Percentiles rank a stretch among this genome's conserved stretches.
phyloP scores from a whole-genome alignment of 345 rosid genomes.

The Aurinia saxatilis region DNA sequence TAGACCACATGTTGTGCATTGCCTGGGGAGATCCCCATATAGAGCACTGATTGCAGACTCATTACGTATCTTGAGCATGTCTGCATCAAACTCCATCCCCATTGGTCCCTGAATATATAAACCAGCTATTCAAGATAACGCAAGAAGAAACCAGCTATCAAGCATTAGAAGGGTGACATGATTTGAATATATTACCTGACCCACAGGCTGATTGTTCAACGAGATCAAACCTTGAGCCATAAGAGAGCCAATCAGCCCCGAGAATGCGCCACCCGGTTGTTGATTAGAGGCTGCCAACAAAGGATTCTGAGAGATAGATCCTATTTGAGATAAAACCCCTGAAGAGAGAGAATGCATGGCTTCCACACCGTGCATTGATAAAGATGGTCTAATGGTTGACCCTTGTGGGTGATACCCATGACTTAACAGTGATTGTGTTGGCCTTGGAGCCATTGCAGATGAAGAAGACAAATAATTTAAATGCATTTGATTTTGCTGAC shows the following conservation, averaged over 20 bases:
- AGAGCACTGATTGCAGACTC: conserved; percentile 72
- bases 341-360: conserved; percentile 54
- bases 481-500: conserved; percentile 47
- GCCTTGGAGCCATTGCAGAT: conserved; percentile 36
- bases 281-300: conserved; percentile 40
- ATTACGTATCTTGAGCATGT: conserved; percentile 74
- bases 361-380: conserved; percentile 43
- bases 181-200: conserved; percentile 54
- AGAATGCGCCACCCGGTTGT: conserved; percentile 48
- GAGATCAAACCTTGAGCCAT: conserved; percentile 93
- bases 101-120: conserved; percentile 52
- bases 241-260: conserved; percentile 79
- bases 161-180: background rate
- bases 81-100: conserved; percentile 74
- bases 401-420: conserved; percentile 48
- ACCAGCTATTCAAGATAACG: conserved; percentile 26
- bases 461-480: conserved; percentile 38
- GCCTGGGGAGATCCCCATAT: conserved; percentile 88
- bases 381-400: conserved; percentile 36
- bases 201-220: conserved; percentile 46
- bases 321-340: conserved; percentile 45
- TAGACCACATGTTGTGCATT: conserved; percentile 94
- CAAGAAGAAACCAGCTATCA: background rate
- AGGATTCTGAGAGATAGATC: conserved; percentile 40
- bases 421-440: conserved; percentile 38